These are phyloP conservation scores for Artemisia tridentata DNA, from an alignment of 129 eudicot genomes.

Conservation along the genomic window DNA sequence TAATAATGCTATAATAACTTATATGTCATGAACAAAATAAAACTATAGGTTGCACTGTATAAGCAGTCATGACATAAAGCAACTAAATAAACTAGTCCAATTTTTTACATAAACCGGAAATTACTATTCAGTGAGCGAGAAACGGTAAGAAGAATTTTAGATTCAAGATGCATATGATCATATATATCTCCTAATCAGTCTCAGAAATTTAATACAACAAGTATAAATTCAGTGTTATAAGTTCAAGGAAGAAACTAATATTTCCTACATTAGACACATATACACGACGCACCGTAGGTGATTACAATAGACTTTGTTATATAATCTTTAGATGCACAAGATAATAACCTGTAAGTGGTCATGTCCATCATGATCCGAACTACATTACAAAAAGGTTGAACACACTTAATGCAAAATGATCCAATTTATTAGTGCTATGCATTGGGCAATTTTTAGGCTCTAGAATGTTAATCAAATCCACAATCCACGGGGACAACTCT, in stretches of 20 bases:
- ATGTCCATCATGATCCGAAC: conserved; percentile 38
- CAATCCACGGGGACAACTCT: conserved; percentile 42
- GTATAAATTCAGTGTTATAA: not conserved
- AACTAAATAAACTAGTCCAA: too few species aligned
- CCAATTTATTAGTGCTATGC: conserved; percentile 35
- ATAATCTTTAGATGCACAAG: not conserved
- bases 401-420: conserved; percentile 46
- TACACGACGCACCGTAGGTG: not conserved
- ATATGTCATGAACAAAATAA: too few species aligned
- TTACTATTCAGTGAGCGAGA: too few species aligned
- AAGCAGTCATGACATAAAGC: too few species aligned
- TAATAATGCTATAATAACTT: too few species aligned
- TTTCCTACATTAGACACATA: not conserved
- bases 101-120: too few species aligned
- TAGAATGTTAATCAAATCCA: conserved; percentile 28
- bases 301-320: not conserved
- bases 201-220: too few species aligned
- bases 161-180: too few species aligned
- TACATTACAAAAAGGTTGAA: conserved; percentile 39
- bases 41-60: too few species aligned
- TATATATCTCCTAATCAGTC: too few species aligned
- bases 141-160: too few species aligned
- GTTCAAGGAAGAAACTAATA: too few species aligned
- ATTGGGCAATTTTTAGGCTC: conserved; percentile 27
- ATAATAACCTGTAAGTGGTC: conserved; percentile 34